These are phyloP conservation scores for Iberis amara DNA, from an alignment of 441 rosid genomes.

Conservation along the genomic window DNA sequence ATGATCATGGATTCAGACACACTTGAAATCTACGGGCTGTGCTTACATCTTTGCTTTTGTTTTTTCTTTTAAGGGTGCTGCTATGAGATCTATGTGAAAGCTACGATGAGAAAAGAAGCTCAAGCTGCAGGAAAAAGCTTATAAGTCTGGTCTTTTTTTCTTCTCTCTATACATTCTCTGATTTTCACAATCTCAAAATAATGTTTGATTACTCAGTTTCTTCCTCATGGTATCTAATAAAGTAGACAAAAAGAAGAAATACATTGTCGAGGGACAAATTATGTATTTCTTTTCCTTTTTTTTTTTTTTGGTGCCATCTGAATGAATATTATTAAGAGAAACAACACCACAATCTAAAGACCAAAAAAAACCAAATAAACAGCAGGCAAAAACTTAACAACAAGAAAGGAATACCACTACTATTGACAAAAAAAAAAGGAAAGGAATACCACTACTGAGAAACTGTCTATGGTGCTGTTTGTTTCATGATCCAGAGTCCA, in stretches of 20 bases:
- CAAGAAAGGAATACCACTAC: too few species aligned
- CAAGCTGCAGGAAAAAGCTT: conserved; percentile 37
- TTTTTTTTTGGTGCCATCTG: too few species aligned
- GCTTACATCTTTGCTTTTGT: neutral
- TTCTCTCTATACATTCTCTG: neutral
- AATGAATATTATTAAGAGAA: too few species aligned
- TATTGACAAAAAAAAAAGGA: too few species aligned
- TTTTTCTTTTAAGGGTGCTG: conserved; percentile 61
- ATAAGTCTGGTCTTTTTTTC: conserved; percentile 17
- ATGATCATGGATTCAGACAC: neutral
- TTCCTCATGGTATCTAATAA: conserved; percentile 28
- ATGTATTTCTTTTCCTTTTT: too few species aligned
- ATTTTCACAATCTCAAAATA: conserved; percentile 11
- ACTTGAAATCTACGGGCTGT: neutral
- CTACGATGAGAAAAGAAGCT: conserved; percentile 63
- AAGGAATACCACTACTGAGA: too few species aligned
- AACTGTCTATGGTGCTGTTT: too few species aligned
- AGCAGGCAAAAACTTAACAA: too few species aligned
- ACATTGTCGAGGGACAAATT: conserved; percentile 5
- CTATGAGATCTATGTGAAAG: conserved; percentile 79
- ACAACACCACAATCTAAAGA: too few species aligned
- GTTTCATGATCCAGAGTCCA: too few species aligned
- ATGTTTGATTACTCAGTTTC: conserved; percentile 18
- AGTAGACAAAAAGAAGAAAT: conserved; percentile 29
- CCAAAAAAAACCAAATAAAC: too few species aligned